Evolutionary conservation across 1,284 basidiomycete genomes (phyloP), one percentile per base, ranked within the genome.

Genomic region (Cystobasidium slooffiae): DNA sequence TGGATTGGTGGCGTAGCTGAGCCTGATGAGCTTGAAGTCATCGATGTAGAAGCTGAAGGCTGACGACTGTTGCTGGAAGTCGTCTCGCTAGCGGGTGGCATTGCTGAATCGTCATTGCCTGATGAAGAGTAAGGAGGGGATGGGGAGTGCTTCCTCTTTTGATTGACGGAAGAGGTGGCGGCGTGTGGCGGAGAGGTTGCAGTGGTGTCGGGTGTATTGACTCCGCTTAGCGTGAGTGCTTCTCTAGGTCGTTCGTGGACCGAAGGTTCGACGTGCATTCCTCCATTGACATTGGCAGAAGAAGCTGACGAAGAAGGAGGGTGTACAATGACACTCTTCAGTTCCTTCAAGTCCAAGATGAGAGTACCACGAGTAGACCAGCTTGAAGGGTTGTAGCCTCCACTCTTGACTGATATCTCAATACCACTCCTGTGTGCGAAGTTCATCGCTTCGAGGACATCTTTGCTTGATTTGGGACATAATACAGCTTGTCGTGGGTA

Each of bases 331-430:
- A 66, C 64, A 22, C 64, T 66, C 44, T 72, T 64, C n/a, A 73
- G 44, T 55, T 56, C 52, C 37, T 65, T 56, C 14, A 73, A 44
- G 52, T 73, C 70, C n/a, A 73, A 16, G 44, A 73, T 62, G 43
- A 73, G 51, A 3, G 39, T 63, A 12, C 70, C 70, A 8, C 61
- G 22, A 18, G 70, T 64, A 43, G 37, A 46, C 70, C 70, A 73
- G 55, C 55, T 66, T 4, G 59, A 64, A 44, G 70, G 70, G 63
- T 73, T 73, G 44, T 65, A 73, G 24, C 70, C 70, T 41, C 70
- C 70, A 51, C 70, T 66, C 53, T 73, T 73, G 62, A 65, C 70
- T 18, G 70, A 73, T 14, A 73, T 56, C 6, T 49, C 46, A 9
- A 73, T 44, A 16, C 63, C 55, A 49, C 55, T 51, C 24, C 22